Conservation (phyloP, 2,329 filamentous ascomycete species). For the Parascedosporium putredinis region DNA sequence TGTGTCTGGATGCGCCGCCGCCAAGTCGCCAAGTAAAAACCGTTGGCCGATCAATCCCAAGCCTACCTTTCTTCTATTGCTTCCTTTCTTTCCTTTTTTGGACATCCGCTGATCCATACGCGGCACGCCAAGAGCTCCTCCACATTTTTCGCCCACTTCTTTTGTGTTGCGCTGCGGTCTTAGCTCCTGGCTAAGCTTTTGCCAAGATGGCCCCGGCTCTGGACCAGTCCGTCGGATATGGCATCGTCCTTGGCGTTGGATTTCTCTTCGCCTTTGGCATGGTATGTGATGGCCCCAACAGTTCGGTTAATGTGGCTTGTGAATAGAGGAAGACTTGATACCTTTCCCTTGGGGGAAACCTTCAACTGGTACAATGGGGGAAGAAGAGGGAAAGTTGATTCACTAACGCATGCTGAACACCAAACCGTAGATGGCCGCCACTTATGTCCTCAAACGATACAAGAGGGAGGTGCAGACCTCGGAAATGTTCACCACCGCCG, state of each 20-base stretch:
- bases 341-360: too few relatives aligned
- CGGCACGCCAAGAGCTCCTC: too few relatives aligned
- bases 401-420: neutral
- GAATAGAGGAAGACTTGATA: too few relatives aligned
- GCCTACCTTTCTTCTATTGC: too few relatives aligned
- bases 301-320: too few relatives aligned
- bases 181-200: neutral
- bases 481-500: conserved; percentile 86
- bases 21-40: too few relatives aligned
- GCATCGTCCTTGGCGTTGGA: conserved; percentile 57
- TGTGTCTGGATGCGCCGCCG: too few relatives aligned
- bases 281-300: conserved; percentile 1
- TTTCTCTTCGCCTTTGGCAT: conserved; percentile 37
- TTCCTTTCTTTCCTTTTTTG: too few relatives aligned
- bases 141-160: neutral
- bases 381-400: neutral
- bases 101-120: too few relatives aligned
- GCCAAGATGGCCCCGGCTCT: conserved; percentile 1
- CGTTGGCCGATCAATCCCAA: too few relatives aligned
- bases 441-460: conserved; percentile 55
- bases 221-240: conserved; percentile 49
- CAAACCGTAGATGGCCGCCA: conserved; percentile 45
- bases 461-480: conserved; percentile 68
- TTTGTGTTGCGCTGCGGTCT: too few relatives aligned
- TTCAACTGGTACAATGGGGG: too few relatives aligned